phyloP scores from a whole-genome alignment of 225 moss, liverwort and hornwort species.

The Neckera pumila region DNA sequence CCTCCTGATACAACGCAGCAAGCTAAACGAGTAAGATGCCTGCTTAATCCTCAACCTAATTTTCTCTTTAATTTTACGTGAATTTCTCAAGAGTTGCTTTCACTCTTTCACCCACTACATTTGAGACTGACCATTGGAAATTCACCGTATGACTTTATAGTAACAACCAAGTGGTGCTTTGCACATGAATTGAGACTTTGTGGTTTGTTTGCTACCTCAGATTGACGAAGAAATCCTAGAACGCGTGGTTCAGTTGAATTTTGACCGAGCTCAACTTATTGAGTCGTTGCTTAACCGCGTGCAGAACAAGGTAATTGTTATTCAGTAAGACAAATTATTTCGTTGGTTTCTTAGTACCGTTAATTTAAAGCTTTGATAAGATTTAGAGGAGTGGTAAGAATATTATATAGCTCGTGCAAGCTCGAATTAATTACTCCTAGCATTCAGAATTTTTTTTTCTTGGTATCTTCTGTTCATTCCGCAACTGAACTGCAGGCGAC shows the following conservation, averaged over 20 bases:
- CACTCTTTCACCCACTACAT: neutral
- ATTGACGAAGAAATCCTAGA: conserved; percentile 43
- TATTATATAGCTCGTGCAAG: neutral
- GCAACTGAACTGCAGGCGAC: conserved; percentile 27
- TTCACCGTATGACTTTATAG: neutral
- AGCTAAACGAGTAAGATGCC: conserved; percentile 40
- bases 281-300: conserved; percentile 33
- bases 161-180: neutral
- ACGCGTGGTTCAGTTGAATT: conserved; percentile 25
- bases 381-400: neutral
- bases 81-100: neutral
- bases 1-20: conserved; percentile 57
- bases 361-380: neutral
- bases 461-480: neutral
- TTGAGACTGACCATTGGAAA: neutral
- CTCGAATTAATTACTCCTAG: neutral
- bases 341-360: neutral
- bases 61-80: neutral
- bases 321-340: neutral
- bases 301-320: conserved; percentile 32
- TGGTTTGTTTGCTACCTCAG: conserved; percentile 2
- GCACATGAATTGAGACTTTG: neutral
- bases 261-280: conserved; percentile 35
- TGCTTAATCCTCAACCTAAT: neutral
- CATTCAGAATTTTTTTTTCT: neutral